Percentiles rank a stretch among this genome's conserved stretches.
Conservation (phyloP, 345 rosid genomes). For the Populus tremula region DNA sequence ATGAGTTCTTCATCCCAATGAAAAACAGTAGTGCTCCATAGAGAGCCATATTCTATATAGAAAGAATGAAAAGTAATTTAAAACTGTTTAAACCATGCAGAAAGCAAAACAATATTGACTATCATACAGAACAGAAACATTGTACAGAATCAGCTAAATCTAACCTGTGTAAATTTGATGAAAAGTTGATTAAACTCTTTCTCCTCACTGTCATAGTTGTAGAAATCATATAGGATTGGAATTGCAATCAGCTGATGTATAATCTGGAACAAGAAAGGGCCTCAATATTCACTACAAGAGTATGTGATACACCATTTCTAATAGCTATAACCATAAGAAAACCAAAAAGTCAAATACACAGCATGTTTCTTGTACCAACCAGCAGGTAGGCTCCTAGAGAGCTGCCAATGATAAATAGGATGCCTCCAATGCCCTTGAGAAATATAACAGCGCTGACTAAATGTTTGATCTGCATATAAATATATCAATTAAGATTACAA, state of each 20-base stretch:
- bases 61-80: background rate
- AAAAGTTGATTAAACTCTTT: slow-evolving; percentile 17
- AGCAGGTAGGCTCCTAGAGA: slow-evolving; percentile 67
- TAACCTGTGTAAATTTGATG: slow-evolving; percentile 22
- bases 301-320: background rate
- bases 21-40: slow-evolving; percentile 23
- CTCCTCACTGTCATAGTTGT: slow-evolving; percentile 18
- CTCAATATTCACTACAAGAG: background rate
- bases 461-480: background rate
- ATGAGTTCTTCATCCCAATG: slow-evolving; percentile 25
- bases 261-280: slow-evolving; percentile 2
- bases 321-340: background rate
- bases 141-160: background rate
- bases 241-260: slow-evolving; percentile 15
- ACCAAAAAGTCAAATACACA: background rate
- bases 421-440: slow-evolving; percentile 66
- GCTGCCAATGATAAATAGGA: slow-evolving; percentile 69
- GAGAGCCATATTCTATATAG: slow-evolving; percentile 21
- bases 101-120: background rate
- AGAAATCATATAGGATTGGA: slow-evolving; percentile 26
- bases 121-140: background rate
- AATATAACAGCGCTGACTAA: slow-evolving; percentile 24
- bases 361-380: slow-evolving; percentile 38
- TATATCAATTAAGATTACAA: background rate
- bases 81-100: background rate